These are phyloP conservation scores for Boletus austroedulis DNA, from an alignment of 1,284 basidiomycete species.

Conservation along the genomic window DNA sequence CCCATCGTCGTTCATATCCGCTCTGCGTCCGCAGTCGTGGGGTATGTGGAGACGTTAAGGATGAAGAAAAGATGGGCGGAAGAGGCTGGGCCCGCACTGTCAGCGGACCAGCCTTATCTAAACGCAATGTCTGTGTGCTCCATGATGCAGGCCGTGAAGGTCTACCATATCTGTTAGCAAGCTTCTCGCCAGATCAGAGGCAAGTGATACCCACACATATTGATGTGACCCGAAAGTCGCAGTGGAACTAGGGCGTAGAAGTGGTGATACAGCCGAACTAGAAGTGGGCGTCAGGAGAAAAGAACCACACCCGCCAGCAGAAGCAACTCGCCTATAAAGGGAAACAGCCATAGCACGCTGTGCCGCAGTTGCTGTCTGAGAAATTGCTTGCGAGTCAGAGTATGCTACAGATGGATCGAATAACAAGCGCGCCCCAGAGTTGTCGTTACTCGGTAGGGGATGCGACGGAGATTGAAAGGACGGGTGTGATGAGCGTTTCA, in stretches of 20 bases:
- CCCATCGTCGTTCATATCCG: constrained; percentile 26
- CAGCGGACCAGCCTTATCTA: constrained; percentile 4
- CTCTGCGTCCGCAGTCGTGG: not conserved
- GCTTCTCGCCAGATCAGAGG: not conserved
- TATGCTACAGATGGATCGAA: constrained; percentile 51
- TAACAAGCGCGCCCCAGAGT: constrained; percentile 13
- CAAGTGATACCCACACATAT: constrained; percentile 20
- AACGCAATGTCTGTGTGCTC: constrained; percentile 2
- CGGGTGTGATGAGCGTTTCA: constrained; percentile 4
- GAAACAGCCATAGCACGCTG: constrained; percentile 37
- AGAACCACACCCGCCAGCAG: not conserved
- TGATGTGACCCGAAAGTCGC: constrained; percentile 8
- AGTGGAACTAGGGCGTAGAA: constrained; percentile 27
- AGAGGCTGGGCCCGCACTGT: constrained; percentile 3
- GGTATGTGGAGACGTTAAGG: not conserved
- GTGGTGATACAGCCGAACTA: constrained; percentile 50
- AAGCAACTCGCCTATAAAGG: constrained; percentile 53
- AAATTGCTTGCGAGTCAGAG: constrained; percentile 16
- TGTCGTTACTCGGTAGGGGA: not conserved
- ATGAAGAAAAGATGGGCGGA: constrained; percentile 1
- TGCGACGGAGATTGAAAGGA: constrained; percentile 1
- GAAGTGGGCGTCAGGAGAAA: constrained; percentile 2
- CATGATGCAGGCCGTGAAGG: constrained; percentile 9
- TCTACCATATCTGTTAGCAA: constrained; percentile 12
- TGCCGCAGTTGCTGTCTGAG: not conserved